These are phyloP conservation scores for Pseudonectria buxi DNA, from an alignment of 2,329 filamentous ascomycete genomes.

Conservation along the genomic window DNA sequence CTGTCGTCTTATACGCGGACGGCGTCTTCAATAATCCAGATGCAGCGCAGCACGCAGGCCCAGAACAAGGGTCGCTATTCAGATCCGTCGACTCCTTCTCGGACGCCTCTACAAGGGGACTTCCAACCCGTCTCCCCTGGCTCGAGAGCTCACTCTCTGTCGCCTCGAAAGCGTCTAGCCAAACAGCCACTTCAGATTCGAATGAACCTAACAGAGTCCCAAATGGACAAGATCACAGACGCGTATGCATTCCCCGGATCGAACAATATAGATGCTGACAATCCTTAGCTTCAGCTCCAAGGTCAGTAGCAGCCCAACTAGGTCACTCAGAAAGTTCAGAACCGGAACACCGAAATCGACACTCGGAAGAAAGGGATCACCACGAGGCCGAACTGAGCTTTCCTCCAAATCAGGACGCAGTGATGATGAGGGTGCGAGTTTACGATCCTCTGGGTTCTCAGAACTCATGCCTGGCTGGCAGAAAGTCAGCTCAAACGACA, in stretches of 20 bases:
- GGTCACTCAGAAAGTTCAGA: conserved; percentile 11
- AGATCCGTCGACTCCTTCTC: conserved; percentile 16
- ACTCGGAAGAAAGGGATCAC: conserved; percentile 10
- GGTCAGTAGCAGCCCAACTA: conserved; percentile 20
- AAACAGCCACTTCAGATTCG: conserved; percentile 39
- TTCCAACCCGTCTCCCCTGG: conserved; percentile 29
- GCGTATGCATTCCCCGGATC: conserved; percentile 25
- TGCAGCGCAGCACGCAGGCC: conserved; percentile 11
- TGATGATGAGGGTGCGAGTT: conserved; percentile 5
- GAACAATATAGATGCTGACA: conserved; percentile 4
- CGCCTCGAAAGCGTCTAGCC: conserved; percentile 27
- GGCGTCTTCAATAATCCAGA: conserved; percentile 7
- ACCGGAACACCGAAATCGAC: conserved; percentile 15
- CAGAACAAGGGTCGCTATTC: conserved; percentile 16
- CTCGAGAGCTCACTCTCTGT: conserved; percentile 28
- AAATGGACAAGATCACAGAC: conserved; percentile 41
- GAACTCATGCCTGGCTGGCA: conserved; percentile 24
- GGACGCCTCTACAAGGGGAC: conserved; percentile 29
- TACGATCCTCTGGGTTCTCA: conserved; percentile 23
- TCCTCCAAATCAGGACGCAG: conserved; percentile 6
- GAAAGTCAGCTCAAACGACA: conserved; percentile 8
- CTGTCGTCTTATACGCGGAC: no score
- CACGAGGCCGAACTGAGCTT: conserved; percentile 1
- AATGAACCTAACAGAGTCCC: conserved; percentile 41
- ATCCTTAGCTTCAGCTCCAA: conserved; percentile 27